These are phyloP conservation scores for Arthonia radiata DNA, from an alignment of 495 filamentous ascomycete genomes.

Conservation along the genomic window DNA sequence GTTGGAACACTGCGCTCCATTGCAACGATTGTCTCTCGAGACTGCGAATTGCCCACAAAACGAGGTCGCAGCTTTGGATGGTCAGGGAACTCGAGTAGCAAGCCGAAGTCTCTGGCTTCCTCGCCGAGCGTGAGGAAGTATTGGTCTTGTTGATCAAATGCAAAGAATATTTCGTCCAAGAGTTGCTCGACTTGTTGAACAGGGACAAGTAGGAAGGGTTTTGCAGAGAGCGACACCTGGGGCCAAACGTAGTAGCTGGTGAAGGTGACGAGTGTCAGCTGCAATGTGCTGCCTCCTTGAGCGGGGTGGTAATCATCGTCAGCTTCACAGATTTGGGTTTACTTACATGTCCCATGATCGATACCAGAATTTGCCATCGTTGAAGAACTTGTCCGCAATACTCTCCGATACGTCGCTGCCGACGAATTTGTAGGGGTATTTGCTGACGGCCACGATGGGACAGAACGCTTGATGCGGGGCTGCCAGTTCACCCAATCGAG, in stretches of 20 bases:
- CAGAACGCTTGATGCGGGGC: conserved; percentile 23
- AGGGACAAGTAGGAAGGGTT: conserved; percentile 38
- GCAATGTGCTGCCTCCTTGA: too few species aligned
- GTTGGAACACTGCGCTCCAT: conserved; percentile 11
- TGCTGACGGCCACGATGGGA: conserved; percentile 30
- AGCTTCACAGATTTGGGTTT: too few species aligned
- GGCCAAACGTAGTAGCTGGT: conserved; percentile 45
- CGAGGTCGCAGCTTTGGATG: conserved; percentile 32
- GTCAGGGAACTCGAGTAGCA: conserved; percentile 30
- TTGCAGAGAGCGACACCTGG: conserved; percentile 14
- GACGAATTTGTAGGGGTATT: conserved; percentile 35
- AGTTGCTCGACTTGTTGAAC: conserved; percentile 32
- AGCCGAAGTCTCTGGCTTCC: conserved; percentile 18
- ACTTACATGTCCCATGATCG: conserved; percentile 56
- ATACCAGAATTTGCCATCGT: conserved; percentile 28
- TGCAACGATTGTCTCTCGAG: conserved; percentile 9
- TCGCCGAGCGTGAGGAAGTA: conserved; percentile 27
- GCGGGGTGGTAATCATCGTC: too few species aligned
- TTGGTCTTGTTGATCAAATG: conserved; percentile 16
- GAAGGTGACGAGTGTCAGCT: too few species aligned
- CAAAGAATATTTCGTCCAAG: conserved; percentile 31
- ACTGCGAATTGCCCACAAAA: conserved; percentile 32
- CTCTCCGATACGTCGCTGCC: conserved; percentile 17
- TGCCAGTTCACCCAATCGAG: conserved; percentile 8
- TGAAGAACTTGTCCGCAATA: conserved; percentile 30